Evolutionary conservation across 2,329 filamentous ascomycete genomes (phyloP), one percentile per base, ranked within the genome.

Genomic region (Sporothrix sp.): DNA sequence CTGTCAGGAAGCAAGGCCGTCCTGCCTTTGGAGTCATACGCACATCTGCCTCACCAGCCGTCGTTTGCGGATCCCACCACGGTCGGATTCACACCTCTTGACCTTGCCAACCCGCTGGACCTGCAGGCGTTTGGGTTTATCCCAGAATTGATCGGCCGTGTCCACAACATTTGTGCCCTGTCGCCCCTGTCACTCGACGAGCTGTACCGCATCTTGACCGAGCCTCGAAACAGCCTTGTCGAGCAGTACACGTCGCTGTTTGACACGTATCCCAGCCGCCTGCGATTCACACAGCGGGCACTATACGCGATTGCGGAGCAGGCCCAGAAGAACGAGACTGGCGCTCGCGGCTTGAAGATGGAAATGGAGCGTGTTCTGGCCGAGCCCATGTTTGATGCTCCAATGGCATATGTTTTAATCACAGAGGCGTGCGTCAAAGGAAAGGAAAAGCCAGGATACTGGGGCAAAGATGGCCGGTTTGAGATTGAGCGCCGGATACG

Each of bases 61-160:
- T 44, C 64, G 50, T 44, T 60, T 42, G 30, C 58, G 50, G 64
- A 68, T 23, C 55, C 65, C 10, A 58, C 28, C 23, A 58, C 64
- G 13, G 62, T 62, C 61, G 53, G 52, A 0, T 76, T 79, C 53
- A 79, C 77, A 1, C 77, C 69, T 44, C 71, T 93, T 1, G 85
- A 91, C 57, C 76, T 93, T 20, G 77, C 85, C 23, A 85, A 81
- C 4, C 85, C 87, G 1, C 72, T 78, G 10, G 85, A 95, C 60
- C 71, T 95, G 2, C 87, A 94, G 65, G 78, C 76, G 38, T 96
- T 89, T 61, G 91, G 90, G 13, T 87, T 96, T 62, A 96, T 96
- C 49, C 90, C 90, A 0, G 90, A 96, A 67, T 74, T 96, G n/a
- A 85, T 97, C 48, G 93, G 93, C n/a, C 85, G 93, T 16, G 81